Evolutionary conservation across 2,329 filamentous ascomycete genomes (phyloP), one percentile per base, ranked within the genome.

Genomic region (Ophiostoma ips): DNA sequence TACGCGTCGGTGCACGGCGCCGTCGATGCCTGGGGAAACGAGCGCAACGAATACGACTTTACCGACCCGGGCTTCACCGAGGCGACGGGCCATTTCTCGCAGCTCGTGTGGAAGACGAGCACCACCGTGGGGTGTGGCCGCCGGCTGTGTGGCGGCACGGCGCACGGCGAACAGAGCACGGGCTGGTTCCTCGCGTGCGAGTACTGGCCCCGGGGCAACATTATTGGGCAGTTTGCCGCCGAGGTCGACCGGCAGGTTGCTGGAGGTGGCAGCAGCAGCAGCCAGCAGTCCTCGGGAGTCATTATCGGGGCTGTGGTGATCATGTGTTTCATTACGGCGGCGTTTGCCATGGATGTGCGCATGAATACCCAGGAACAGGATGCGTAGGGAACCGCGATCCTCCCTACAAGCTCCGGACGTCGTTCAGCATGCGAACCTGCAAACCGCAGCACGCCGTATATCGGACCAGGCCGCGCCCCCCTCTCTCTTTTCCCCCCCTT

Each of bases 141-240:
- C 51, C 65, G 55, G 55, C 53, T 70, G 40, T 76, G 71, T 46
- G 61, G 65, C 34, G 56, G 62, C 30, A 38, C 19, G 11, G 30
- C 44, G 2, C 24, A 36, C 18, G 41, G 31, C 7, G 33, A 34
- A 15, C 43, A 46, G 33, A 54, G 40, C 44, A 64, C 63, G 34
- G 79, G 78, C 0, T 84, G 78, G 76, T 83, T 76, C 62, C 66
- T 85, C 0, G 79, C 79, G 21, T 87, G 82, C 57, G 80, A 85
- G 64, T 86, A 85, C 63, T 81, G 70, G 67, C 81, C 83, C 1
- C 62, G 70, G 1, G 83, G 83, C 0, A 86, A 87, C 58, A 67
- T 85, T 0, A 59, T 71, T 2, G 76, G 73, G 0, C 60, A 68
- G 55, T 79, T 74, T 52, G 64, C 60, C 34, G 64, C 70, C n/a